Conservation (phyloP, 306 rosid genomes). For the Myrica gale region DNA sequence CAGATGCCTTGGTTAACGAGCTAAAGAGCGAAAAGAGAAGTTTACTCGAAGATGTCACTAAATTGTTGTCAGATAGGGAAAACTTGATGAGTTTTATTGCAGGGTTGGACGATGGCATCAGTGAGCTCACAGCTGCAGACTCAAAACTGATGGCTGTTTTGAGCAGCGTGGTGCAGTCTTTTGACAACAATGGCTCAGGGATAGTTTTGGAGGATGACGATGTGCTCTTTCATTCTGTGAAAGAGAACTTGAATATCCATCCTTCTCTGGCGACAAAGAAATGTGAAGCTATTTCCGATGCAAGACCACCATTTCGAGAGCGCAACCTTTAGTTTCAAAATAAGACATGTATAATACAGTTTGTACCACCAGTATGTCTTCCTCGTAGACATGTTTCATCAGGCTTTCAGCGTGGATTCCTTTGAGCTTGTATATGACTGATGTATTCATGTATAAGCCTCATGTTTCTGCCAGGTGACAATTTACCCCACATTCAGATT, state of each 20-base stretch:
- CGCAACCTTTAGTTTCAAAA: slow-evolving; percentile 43
- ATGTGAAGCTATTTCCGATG: slow-evolving; percentile 38
- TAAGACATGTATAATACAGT: not conserved
- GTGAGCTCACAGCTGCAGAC: slow-evolving; percentile 46
- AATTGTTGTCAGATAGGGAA: slow-evolving; percentile 56
- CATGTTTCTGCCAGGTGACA: not conserved
- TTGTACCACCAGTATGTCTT: not conserved
- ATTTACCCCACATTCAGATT: slow-evolving; percentile 8
- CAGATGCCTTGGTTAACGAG: slow-evolving; percentile 52
- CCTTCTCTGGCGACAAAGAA: slow-evolving; percentile 43
- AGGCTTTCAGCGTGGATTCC: not conserved
- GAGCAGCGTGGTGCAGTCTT: slow-evolving; percentile 42
- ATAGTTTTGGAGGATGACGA: slow-evolving; percentile 32
- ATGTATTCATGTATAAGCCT: not conserved
- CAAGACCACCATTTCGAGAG: slow-evolving; percentile 64
- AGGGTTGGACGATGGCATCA: slow-evolving; percentile 44
- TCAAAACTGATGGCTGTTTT: slow-evolving; percentile 48
- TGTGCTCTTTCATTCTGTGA: slow-evolving; percentile 29
- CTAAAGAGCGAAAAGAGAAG: slow-evolving; percentile 54
- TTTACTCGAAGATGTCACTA: slow-evolving; percentile 53
- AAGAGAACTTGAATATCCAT: slow-evolving; percentile 47
- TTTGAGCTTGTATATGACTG: slow-evolving; percentile 4
- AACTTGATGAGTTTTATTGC: slow-evolving; percentile 43
- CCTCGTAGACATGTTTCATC: not conserved
- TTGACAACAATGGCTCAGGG: slow-evolving; percentile 33